Conservation (phyloP, 345 rosid genomes). For the Gossypium ekmanianum region DNA sequence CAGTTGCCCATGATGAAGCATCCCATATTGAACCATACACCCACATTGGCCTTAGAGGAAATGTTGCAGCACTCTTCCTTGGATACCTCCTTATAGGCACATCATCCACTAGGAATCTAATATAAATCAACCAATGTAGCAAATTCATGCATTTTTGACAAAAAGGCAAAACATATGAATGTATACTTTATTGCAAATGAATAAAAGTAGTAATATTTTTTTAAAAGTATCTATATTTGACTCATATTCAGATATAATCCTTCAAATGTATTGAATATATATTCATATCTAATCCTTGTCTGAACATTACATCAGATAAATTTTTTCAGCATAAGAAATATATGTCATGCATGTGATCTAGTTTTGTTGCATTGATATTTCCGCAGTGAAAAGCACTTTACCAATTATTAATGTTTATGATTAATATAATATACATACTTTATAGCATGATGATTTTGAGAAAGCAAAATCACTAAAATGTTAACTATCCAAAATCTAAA, state of each 20-base stretch:
- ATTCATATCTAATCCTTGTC: no score
- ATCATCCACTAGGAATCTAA: slow-evolving; percentile 92
- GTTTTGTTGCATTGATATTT: neutral
- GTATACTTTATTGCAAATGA: neutral
- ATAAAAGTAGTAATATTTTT: no score
- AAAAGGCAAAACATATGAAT: no score
- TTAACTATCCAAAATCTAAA: neutral
- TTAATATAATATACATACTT: neutral
- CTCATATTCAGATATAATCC: neutral
- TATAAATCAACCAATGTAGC: neutral
- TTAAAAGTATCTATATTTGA: neutral
- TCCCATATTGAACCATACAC: slow-evolving; percentile 98
- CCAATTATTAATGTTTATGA: slow-evolving; percentile 6
- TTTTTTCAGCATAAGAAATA: neutral
- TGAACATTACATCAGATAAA: neutral
- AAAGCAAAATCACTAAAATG: neutral
- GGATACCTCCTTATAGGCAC: slow-evolving; percentile 90
- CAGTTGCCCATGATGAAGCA: slow-evolving; percentile 98
- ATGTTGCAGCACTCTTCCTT: slow-evolving; percentile 66
- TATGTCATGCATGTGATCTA: slow-evolving; percentile 8
- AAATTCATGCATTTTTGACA: neutral
- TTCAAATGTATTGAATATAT: no score
- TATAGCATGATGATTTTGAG: neutral
- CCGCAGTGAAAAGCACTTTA: neutral
- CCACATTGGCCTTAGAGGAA: slow-evolving; percentile 95